Evolutionary conservation across 495 filamentous ascomycete species (phyloP), one percentile per base, ranked within the genome.

Genomic region (Trichoderma orchidacearum): DNA sequence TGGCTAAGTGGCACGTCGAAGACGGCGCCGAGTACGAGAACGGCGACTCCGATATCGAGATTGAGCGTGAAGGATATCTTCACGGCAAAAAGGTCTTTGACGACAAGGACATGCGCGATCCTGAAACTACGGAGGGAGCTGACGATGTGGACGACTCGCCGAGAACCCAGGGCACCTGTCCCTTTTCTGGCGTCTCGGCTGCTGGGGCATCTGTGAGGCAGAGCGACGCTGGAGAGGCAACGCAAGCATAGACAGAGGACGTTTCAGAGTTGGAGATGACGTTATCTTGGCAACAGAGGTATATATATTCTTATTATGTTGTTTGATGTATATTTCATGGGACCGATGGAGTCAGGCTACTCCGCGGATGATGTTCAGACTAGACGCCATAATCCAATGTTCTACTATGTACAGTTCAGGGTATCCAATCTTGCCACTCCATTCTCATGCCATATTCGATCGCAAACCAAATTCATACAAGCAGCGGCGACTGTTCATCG

Each of bases 1-100:
- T 91, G 61, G 82, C 86, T 8, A 85, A 82, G 68, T 87, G 82
- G 80, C 85, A 87, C 58, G 77, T 85, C 4, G 72, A 77, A 25
- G 85, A 90, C 58, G 84, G 85, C 32, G 85, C 86, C 30, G 84
- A 89, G 65, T 87, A 73, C 59, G 78, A 72, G 25, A 80, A 80
- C 2, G 81, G 83, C 32, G 76, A 76, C 55, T 78, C 77, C n/a
- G 68, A 74, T 28, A 72, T 67, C 18, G 70, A 80, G n/a, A 67
- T 84, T 11, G 80, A 83, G 60, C 66, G 65, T 30, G 84, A 89
- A 61, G 85, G 85, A 0, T 86, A 78, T 56, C 56, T 76, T 13
- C 66, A 72, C 53, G 73, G 73, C 6, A 74, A 72, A 61, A 69
- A 64, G 61, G 66, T 76, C 32, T 59, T 76, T 0, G 60, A 68